Evolutionary conservation across 2,329 filamentous ascomycete genomes (phyloP), one percentile per base, ranked within the genome.

Genomic region (Niveomyces coronatus): DNA sequence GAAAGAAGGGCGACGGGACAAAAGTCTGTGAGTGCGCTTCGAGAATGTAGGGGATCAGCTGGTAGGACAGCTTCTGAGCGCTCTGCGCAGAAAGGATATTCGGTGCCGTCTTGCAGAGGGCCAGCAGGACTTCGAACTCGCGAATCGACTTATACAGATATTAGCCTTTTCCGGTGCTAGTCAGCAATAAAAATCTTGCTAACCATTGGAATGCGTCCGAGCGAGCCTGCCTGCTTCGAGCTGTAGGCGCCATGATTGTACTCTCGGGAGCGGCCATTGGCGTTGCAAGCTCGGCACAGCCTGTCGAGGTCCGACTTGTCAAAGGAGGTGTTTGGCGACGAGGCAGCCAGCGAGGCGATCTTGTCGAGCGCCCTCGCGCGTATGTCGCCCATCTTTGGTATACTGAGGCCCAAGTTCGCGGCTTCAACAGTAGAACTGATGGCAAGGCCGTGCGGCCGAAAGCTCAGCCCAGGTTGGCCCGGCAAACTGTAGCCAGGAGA

Each of bases 51-150:
- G 82, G 82, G 7, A 79, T 74, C 28, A 98, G 65, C 49, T 94
- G 87, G 23, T 71, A 68, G n/a, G 80, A 74, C 27, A 98, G 74
- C 50, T 78, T 82, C 51, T 84, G 76, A 19, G 87, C 88, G 53
- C 83, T 82, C 44, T 85, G 76, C 29, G 66, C 60, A 31, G 76
- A 79, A 37, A 79, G 71, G 18, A 96, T 70, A 17, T 77, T 72
- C 4, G 86, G 82, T 4, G 88, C 85, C 37, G 89, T 85, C 62
- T 88, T 89, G 67, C 89, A 96, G 18, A 98, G 70, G 30, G 91
- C 86, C 18, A 96, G 65, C 18, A 98, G 71, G 37, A 94, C 84
- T 58, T 98, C 89, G 49, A 94, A 81, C 67, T 98, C 93, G 52
- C 85, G 80, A 38, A 88, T 77, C 37, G 80, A 85, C 86, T 93